Evolutionary conservation across 208 protist genomes (phyloP), one percentile per base, ranked within the genome.

Genomic region (Vickermania spadyakhi): DNA sequence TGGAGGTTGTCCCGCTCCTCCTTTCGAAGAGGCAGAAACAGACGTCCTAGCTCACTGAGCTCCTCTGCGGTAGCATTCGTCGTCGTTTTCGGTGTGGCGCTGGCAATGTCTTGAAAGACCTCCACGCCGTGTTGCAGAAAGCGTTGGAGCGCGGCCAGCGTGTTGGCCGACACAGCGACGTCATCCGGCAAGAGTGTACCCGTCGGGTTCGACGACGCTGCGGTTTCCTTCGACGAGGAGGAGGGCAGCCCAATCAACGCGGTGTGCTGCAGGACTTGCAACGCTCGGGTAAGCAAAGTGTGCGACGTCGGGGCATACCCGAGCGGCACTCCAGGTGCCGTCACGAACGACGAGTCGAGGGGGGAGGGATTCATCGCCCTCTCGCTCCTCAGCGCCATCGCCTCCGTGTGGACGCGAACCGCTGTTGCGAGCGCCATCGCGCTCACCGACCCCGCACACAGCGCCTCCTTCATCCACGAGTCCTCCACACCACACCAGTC

Each of bases 121-220:
- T 73, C 68, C 11, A 62, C 64, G 5, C 70, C 67, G 29, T 81
- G 74, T 13, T 60, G 31, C 56, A 92, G 55, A 2, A 92, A 58
- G 1, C 66, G 66, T 51, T 89, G 73, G 29, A 92, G 65, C n/a
- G 75, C 79, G 13, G 85, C 79, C 27, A 92, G 58, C n/a, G 81
- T 75, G 67, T 92, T 92, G 30, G 63, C 52, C 2, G 79, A 86
- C 1, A 59, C 68, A 0, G 75, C 68, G 28, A 78, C 64, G 22
- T 75, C 68, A 56, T 86, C 77, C 36, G 18, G 11, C 36, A 45
- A 7, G 11, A 7, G 36, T 18, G 18, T 18, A n/a, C 36, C 18
- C 36, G 7, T 18, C 11, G 11, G 18, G 36, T 18, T 18, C 36
- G 11, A 45, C 36, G 36, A 7, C 7, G 36, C 36, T 45, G 11